Percentiles rank a stretch among this genome's conserved stretches.
Conservation (phyloP, 2,329 filamentous ascomycete species). For the Huntiella abstrusa region DNA sequence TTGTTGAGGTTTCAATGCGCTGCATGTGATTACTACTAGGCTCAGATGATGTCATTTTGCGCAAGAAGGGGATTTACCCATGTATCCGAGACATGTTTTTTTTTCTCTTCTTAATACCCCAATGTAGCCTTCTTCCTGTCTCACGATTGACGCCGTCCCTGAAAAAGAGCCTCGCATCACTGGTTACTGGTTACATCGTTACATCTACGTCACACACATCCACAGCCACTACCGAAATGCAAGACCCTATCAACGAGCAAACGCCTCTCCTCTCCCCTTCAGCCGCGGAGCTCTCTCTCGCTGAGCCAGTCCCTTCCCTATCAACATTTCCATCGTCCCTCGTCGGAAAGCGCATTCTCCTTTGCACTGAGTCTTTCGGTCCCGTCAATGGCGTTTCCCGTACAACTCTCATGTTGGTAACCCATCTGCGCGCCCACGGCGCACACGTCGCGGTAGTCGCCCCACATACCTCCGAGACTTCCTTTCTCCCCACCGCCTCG, state of each 20-base stretch:
- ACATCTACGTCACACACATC: background rate
- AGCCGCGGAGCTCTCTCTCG: conserved; percentile 5
- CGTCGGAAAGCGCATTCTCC: conserved; percentile 41
- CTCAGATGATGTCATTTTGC: no score
- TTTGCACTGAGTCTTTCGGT: conserved; percentile 54
- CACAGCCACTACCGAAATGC: background rate
- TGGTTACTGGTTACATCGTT: no score
- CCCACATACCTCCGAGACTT: conserved; percentile 36
- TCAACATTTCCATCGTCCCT: conserved; percentile 27
- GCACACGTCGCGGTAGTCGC: conserved; percentile 48
- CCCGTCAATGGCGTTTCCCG: conserved; percentile 57
- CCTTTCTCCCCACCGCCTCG: conserved; percentile 27
- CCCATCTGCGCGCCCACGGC: conserved; percentile 44
- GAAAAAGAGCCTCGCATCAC: no score
- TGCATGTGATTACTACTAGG: no score
- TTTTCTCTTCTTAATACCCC: no score
- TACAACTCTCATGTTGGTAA: conserved; percentile 50
- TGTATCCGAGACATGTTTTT: no score
- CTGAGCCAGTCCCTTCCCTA: background rate
- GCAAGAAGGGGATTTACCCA: no score
- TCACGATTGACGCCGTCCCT: no score
- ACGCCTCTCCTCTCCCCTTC: conserved; percentile 12
- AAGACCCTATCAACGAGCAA: background rate
- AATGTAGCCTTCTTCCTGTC: no score
- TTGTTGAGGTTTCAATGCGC: no score